Evolutionary conservation across 2,329 filamentous ascomycete species (phyloP).

Genomic region (Taxawa tesnikishii): DNA sequence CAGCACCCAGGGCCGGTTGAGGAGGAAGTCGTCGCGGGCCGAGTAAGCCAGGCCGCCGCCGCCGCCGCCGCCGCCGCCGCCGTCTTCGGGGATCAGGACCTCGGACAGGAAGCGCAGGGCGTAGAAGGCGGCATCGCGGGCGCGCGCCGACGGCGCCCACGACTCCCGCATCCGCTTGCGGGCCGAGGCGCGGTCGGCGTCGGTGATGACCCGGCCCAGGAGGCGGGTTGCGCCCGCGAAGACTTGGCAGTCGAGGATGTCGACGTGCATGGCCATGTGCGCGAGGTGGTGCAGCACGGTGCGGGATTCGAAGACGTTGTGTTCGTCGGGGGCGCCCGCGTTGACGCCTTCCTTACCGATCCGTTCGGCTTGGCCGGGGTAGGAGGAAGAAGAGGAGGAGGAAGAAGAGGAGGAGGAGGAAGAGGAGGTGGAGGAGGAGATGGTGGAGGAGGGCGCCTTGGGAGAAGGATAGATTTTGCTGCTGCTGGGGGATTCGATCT

Average conservation of each 20-base stretch:
- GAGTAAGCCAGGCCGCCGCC: constrained; percentile 47
- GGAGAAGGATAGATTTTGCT: constrained; percentile 12
- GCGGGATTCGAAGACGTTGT: constrained; percentile 73
- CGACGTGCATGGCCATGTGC: constrained; percentile 96
- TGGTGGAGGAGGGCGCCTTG: constrained; percentile 1
- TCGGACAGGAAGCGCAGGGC: constrained; percentile 78
- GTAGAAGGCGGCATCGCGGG: constrained; percentile 84
- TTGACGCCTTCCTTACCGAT: constrained; percentile 27
- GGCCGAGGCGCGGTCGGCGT: constrained; percentile 67
- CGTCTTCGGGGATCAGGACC: constrained; percentile 56
- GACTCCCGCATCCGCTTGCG: constrained; percentile 72
- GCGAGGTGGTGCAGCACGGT: constrained; percentile 87
- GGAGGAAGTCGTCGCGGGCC: constrained; percentile 74
- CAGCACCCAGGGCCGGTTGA: constrained; percentile 89
- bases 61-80: constrained; percentile 19
- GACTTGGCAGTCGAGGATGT: constrained; percentile 95
- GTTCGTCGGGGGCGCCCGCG: constrained; percentile 43
- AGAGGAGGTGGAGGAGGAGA: constrained; percentile 15
- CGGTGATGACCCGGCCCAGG: constrained; percentile 72
- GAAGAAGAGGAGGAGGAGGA: no score
- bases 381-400: no score
- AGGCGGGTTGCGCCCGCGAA: constrained; percentile 80
- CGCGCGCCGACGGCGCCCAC: constrained; percentile 82
- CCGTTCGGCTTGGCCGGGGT: constrained; percentile 12
- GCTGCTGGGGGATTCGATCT: neutral